phyloP scores from a whole-genome alignment of 139 green algal species.

The Picochlorum sp. region DNA sequence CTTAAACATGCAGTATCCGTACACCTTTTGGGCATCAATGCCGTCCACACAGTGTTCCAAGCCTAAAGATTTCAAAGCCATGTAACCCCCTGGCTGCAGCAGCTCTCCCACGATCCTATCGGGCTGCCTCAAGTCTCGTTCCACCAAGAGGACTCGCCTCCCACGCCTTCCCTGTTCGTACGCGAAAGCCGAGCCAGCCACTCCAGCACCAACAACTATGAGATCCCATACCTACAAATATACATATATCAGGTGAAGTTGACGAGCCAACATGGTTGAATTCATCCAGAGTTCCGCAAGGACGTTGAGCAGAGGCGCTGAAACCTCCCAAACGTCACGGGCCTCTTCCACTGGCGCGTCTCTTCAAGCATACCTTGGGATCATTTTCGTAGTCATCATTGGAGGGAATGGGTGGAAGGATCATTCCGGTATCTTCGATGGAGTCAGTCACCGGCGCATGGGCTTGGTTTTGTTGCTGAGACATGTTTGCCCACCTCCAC shows the following conservation, averaged over 20 bases:
- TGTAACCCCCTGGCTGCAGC: constrained; percentile 93
- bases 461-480: background rate
- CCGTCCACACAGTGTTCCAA: constrained; percentile 66
- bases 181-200: constrained; percentile 83
- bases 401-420: constrained; percentile 25
- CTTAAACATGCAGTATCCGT: constrained; percentile 94
- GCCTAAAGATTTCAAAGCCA: constrained; percentile 85
- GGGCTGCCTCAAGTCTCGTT: constrained; percentile 84
- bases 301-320: no score
- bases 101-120: constrained; percentile 99
- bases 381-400: constrained; percentile 19
- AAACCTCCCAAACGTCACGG: no score
- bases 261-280: no score
- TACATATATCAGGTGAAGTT: no score
- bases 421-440: constrained; percentile 19
- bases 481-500: no score
- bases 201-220: constrained; percentile 88
- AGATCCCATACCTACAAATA: constrained; percentile 73
- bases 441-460: background rate
- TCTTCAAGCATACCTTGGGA: constrained; percentile 10
- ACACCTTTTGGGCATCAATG: constrained; percentile 88
- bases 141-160: constrained; percentile 78
- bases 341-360: no score
- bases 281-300: no score
- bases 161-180: constrained; percentile 65